phyloP scores from a whole-genome alignment of 495 filamentous ascomycete species.

The Penicillium bialowiezense region DNA sequence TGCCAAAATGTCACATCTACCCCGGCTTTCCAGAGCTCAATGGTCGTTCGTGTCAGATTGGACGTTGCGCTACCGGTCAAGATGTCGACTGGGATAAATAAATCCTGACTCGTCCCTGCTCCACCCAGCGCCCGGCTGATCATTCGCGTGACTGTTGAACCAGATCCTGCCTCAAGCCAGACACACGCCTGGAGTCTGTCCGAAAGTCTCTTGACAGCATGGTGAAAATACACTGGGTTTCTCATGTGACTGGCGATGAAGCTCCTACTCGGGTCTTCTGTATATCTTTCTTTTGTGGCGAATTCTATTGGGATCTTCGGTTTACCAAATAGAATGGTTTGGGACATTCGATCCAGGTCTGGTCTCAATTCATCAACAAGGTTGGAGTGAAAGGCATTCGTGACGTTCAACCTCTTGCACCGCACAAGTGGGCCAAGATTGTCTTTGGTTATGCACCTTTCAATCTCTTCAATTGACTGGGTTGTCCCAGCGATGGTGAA shows the following conservation, averaged over 20 bases:
- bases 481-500: conserved; percentile 45
- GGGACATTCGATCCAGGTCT: conserved; percentile 21
- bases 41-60: conserved; percentile 34
- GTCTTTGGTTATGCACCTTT: neutral
- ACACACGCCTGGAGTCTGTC: conserved; percentile 29
- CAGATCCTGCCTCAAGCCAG: conserved; percentile 51
- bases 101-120: neutral
- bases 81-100: neutral
- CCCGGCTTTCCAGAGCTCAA: conserved; percentile 46
- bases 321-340: conserved; percentile 25
- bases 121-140: neutral
- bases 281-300: conserved; percentile 17
- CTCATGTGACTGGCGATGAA: conserved; percentile 46
- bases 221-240: conserved; percentile 47
- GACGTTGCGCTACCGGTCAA: neutral
- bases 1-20: conserved; percentile 42
- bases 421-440: neutral
- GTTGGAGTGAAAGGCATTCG: conserved; percentile 52
- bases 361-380: conserved; percentile 40
- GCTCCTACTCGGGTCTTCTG: conserved; percentile 29
- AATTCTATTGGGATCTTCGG: conserved; percentile 29
- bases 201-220: conserved; percentile 44
- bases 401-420: conserved; percentile 44
- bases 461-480: conserved; percentile 24
- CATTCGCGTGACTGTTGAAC: conserved; percentile 33